Conservation (phyloP, 1,284 basidiomycete species). For the Trichosporon coremiiforme region DNA sequence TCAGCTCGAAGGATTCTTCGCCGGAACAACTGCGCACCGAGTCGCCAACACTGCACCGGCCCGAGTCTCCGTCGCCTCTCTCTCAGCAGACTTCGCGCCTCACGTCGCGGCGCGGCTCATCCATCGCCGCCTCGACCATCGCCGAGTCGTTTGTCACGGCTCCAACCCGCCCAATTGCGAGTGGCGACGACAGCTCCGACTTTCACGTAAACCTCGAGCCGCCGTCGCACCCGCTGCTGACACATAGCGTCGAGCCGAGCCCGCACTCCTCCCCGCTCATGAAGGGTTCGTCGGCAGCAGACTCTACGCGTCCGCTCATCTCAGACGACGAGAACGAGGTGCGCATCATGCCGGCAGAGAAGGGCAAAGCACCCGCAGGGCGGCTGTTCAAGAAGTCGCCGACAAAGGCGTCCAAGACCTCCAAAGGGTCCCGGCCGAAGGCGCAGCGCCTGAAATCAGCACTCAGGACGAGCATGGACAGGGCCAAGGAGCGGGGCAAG, state of each 20-base stretch:
- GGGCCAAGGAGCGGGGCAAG: slow-evolving; percentile 30
- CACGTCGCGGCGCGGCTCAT: background rate
- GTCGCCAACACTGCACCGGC: slow-evolving; percentile 8
- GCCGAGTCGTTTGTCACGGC: slow-evolving; percentile 50
- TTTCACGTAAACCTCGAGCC: slow-evolving; percentile 23
- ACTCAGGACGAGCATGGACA: slow-evolving; percentile 13
- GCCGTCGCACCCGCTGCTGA: background rate
- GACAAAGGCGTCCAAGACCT: background rate
- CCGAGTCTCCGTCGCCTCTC: background rate
- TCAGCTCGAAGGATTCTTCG: slow-evolving; percentile 1
- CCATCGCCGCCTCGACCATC: slow-evolving; percentile 26
- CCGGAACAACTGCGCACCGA: background rate
- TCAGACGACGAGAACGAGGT: slow-evolving; percentile 27
- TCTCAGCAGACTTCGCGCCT: background rate
- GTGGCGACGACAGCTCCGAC: slow-evolving; percentile 13
- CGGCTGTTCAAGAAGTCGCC: slow-evolving; percentile 6
- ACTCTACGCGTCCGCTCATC: slow-evolving; percentile 20
- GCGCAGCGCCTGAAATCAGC: slow-evolving; percentile 26
- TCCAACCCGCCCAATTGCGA: slow-evolving; percentile 30
- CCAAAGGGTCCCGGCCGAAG: background rate
- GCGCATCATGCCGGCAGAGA: background rate
- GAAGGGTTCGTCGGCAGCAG: background rate
- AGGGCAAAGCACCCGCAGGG: background rate
- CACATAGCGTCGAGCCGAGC: slow-evolving; percentile 18
- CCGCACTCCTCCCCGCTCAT: slow-evolving; percentile 12